A percentile compares a stretch with the other conserved stretches of the same genome.
phyloP scores from a whole-genome alignment of 495 filamentous ascomycete genomes.

The Neurospora sp. region DNA sequence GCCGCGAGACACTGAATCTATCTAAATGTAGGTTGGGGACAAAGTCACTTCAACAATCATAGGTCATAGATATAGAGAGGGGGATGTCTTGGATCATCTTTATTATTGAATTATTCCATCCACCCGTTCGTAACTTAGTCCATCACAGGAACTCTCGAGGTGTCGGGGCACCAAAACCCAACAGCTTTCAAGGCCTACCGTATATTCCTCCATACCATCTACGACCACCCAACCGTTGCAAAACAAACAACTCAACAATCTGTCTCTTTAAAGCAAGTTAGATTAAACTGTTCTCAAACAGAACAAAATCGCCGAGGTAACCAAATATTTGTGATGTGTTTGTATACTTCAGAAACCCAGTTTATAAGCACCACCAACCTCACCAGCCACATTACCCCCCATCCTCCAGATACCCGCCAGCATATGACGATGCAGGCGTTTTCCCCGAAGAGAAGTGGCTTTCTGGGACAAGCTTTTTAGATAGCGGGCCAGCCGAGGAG shows the following conservation, averaged over 20 bases:
- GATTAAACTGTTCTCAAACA: neutral
- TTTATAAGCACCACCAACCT: slow-evolving; percentile 38
- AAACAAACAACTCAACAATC: slow-evolving; percentile 1
- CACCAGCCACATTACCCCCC: slow-evolving; percentile 18
- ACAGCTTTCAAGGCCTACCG: neutral
- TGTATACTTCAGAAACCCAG: slow-evolving; percentile 36
- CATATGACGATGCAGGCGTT: slow-evolving; percentile 40
- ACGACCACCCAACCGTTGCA: neutral
- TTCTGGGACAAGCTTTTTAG: neutral
- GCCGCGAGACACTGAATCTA: neutral
- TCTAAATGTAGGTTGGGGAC: neutral
- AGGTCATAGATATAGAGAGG: neutral
- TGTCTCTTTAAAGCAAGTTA: neutral
- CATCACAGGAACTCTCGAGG: neutral
- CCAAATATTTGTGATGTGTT: neutral
- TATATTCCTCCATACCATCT: neutral
- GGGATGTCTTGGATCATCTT: neutral
- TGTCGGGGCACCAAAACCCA: neutral
- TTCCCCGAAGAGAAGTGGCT: slow-evolving; percentile 1
- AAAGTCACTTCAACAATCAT: neutral
- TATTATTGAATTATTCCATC: neutral
- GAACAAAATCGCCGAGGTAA: slow-evolving; percentile 2
- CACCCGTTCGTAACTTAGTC: neutral
- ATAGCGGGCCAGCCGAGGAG: slow-evolving; percentile 7
- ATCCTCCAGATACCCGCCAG: slow-evolving; percentile 25